Percentiles rank a stretch among this genome's conserved stretches.
Evolutionary conservation across 345 rosid genomes (phyloP).

Genomic region (Luvunga scandens): DNA sequence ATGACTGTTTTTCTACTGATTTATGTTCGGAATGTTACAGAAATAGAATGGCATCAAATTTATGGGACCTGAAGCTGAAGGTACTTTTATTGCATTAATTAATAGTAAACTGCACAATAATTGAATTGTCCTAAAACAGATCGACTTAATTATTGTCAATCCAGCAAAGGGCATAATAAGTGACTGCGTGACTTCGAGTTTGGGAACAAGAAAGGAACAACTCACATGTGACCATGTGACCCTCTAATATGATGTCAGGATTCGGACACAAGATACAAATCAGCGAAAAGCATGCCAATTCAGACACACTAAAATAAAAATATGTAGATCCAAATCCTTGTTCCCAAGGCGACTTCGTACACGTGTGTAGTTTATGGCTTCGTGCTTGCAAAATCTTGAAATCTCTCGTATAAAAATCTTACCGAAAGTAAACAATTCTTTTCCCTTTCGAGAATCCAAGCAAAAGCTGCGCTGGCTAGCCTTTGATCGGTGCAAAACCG

Average conservation of each 20-base stretch:
- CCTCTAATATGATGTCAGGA: constrained; percentile 1
- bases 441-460: too few species aligned
- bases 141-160: neutral
- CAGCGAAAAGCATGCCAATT: neutral
- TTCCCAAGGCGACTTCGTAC: neutral
- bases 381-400: neutral
- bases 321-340: constrained; percentile 1
- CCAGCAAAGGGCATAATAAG: neutral
- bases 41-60: neutral
- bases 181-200: neutral
- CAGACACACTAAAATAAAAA: neutral
- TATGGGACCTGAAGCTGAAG: neutral
- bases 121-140: neutral
- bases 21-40: neutral
- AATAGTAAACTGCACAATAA: neutral
- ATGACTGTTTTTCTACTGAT: neutral
- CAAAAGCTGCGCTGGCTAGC: too few species aligned
- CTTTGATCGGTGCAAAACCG: too few species aligned
- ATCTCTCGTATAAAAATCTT: neutral
- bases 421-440: neutral
- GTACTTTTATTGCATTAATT: too few species aligned
- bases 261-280: constrained; percentile 4
- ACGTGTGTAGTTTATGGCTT: too few species aligned
- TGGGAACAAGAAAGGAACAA: constrained; percentile 36
- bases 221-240: constrained; percentile 48